Conservation (phyloP, 305 asterid species). For the Coffea humblotiana region DNA sequence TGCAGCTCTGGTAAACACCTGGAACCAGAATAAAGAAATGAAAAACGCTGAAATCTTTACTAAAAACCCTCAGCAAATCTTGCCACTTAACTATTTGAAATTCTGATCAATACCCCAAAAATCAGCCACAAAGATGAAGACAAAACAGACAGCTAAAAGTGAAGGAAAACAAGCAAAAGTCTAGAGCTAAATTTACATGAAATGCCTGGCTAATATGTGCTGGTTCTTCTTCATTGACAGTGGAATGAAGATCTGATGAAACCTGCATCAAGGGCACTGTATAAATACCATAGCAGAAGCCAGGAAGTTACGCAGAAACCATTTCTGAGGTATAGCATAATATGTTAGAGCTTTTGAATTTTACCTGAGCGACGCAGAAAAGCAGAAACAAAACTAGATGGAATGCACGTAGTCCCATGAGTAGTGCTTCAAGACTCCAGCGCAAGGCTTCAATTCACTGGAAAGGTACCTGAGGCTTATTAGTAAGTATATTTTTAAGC, state of each 20-base stretch:
- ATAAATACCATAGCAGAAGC: background rate
- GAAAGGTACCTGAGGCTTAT: too few relatives aligned
- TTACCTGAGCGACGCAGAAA: background rate
- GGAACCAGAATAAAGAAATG: background rate
- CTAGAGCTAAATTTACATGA: conserved; percentile 11
- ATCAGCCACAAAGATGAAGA: background rate
- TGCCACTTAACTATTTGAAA: too few relatives aligned
- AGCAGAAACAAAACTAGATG: background rate
- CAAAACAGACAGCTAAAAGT: background rate
- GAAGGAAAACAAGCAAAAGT: background rate
- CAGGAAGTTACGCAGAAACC: background rate
- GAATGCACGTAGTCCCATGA: conserved; percentile 7
- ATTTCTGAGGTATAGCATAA: background rate
- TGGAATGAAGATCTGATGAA: conserved; percentile 17
- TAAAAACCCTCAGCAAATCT: background rate
- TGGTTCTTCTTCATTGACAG: conserved; percentile 14
- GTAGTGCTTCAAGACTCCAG: background rate
- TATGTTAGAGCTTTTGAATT: too few relatives aligned
- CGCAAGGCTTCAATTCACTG: too few relatives aligned
- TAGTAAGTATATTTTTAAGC: background rate
- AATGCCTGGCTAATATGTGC: conserved; percentile 25
- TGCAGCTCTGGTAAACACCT: conserved; percentile 22
- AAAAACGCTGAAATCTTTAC: background rate
- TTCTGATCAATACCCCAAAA: too few relatives aligned
- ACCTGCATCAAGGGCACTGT: conserved; percentile 5